These are phyloP conservation scores for Apiotrichum porosum DNA, from an alignment of 1,284 basidiomycete genomes.

Conservation along the genomic window DNA sequence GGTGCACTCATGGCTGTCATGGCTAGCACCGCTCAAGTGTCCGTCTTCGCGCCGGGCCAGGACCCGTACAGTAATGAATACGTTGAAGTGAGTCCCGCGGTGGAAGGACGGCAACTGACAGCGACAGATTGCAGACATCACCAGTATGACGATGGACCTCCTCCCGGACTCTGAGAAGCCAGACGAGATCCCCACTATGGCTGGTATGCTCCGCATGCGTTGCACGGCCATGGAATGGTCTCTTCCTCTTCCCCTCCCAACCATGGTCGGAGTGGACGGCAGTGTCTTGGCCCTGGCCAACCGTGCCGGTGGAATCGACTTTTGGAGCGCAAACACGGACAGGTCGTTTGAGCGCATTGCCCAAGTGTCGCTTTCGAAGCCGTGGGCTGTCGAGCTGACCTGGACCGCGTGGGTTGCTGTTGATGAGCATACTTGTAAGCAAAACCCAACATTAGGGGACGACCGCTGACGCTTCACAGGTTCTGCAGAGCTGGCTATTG, in stretches of 20 bases:
- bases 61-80: slow-evolving; percentile 32
- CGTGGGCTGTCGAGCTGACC: slow-evolving; percentile 8
- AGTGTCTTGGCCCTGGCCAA: slow-evolving; percentile 37
- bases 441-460: too few species aligned
- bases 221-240: slow-evolving; percentile 36
- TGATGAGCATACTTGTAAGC: too few species aligned
- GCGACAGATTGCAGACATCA: slow-evolving; percentile 33
- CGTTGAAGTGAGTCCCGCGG: slow-evolving; percentile 35
- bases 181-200: slow-evolving; percentile 5
- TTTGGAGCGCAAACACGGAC: slow-evolving; percentile 23
- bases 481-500: slow-evolving; percentile 23
- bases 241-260: slow-evolving; percentile 6
- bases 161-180: slow-evolving; percentile 6
- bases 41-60: slow-evolving; percentile 29
- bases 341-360: neutral
- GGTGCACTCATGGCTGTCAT: slow-evolving; percentile 36
- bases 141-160: slow-evolving; percentile 16
- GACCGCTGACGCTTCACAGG: too few species aligned
- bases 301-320: slow-evolving; percentile 26
- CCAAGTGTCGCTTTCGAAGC: neutral
- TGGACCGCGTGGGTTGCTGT: slow-evolving; percentile 33
- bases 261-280: slow-evolving; percentile 25
- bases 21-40: slow-evolving; percentile 25
- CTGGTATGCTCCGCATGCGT: slow-evolving; percentile 25
- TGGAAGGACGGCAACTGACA: too few species aligned